phyloP scores from a whole-genome alignment of 352 stramenopile species.

The Phytophthora citricola region DNA sequence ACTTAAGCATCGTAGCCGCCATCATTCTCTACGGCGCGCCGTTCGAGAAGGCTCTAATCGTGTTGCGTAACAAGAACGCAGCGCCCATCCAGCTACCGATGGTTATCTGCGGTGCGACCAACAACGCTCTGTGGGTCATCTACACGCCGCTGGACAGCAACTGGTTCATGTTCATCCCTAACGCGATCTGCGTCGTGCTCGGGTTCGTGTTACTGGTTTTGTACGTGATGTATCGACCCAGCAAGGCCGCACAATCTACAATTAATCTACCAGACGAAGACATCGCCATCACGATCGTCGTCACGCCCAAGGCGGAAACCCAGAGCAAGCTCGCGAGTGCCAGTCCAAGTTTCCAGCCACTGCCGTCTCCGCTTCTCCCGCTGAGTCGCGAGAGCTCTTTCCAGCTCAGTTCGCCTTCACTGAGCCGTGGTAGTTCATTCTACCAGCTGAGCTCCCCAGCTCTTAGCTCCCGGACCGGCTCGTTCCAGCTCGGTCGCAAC shows the following conservation, averaged over 20 bases:
- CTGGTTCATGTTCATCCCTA: conserved; percentile 63
- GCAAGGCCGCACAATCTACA: conserved; percentile 18
- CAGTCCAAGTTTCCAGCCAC: conserved; percentile 31
- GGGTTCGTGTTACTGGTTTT: conserved; percentile 45
- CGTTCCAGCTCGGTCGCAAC: conserved; percentile 13
- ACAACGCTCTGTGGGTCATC: conserved; percentile 56
- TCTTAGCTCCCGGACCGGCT: conserved; percentile 15
- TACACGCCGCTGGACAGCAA: conserved; percentile 52
- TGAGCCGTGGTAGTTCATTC: conserved; percentile 26
- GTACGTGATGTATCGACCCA: conserved; percentile 54
- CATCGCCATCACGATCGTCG: conserved; percentile 37
- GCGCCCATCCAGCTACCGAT: conserved; percentile 57
- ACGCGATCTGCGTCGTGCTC: conserved; percentile 46
- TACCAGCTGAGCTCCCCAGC: conserved; percentile 20
- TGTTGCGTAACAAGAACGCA: conserved; percentile 53
- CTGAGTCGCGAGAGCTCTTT: conserved; percentile 37
- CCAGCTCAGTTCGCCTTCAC: conserved; percentile 20
- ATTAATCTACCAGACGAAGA: conserved; percentile 26
- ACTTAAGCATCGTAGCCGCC: conserved; percentile 41
- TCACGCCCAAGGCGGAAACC: conserved; percentile 34
- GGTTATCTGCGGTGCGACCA: conserved; percentile 46
- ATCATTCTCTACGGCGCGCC: conserved; percentile 48
- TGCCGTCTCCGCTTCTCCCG: conserved; percentile 30
- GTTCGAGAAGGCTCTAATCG: conserved; percentile 48
- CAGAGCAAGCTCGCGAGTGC: conserved; percentile 20